Evolutionary conservation across 179 eudicot genomes (phyloP).

Genomic region (Heliamphora ciliata): DNA sequence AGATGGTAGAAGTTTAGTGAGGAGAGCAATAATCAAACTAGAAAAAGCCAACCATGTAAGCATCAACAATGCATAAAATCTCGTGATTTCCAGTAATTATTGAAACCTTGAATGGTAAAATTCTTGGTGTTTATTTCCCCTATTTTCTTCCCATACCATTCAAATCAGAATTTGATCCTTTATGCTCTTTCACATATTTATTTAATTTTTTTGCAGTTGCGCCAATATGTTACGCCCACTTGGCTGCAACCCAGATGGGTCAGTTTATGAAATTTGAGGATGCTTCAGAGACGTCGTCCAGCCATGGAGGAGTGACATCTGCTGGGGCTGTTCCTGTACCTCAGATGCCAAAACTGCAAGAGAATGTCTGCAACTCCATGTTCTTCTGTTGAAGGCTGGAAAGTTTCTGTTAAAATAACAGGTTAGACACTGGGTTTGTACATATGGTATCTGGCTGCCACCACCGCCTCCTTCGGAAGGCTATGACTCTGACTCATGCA

Average conservation of each 20-base stretch:
- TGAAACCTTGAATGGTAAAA: no score
- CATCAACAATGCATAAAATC: no score
- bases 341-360: conserved; percentile 52
- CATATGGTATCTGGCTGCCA: no score
- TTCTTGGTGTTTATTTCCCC: neutral
- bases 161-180: neutral
- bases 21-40: no score
- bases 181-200: no score
- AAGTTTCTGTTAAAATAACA: neutral
- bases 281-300: conserved; percentile 49
- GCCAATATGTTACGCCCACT: conserved; percentile 67
- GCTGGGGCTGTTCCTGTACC: conserved; percentile 53
- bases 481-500: no score
- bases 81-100: no score
- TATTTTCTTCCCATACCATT: neutral
- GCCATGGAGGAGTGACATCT: conserved; percentile 55
- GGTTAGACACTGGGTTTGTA: neutral
- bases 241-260: conserved; percentile 67
- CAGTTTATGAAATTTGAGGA: conserved; percentile 70
- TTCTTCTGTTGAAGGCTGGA: conserved; percentile 38
- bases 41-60: no score
- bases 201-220: conserved; percentile 40
- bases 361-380: conserved; percentile 54
- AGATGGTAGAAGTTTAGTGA: no score
- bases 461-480: no score